phyloP scores from a whole-genome alignment of 2,329 filamentous ascomycete species.

The Capronia americana region DNA sequence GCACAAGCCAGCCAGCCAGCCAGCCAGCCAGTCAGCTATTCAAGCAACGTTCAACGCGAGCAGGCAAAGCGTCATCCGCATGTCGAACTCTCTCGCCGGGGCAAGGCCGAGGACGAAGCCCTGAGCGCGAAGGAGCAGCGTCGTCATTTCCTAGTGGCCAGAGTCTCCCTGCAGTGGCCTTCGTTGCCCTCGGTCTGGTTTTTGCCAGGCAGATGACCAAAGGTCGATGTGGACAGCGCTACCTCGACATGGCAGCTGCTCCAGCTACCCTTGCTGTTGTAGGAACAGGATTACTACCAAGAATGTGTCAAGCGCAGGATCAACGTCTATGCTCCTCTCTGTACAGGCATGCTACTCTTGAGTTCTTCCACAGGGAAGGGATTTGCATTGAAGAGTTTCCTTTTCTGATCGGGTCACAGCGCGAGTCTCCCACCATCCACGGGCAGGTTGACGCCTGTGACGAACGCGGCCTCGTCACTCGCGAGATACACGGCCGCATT shows the following conservation, averaged over 20 bases:
- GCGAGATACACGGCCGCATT: slow-evolving; percentile 73
- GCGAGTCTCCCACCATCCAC: slow-evolving; percentile 46
- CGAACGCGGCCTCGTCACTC: slow-evolving; percentile 73
- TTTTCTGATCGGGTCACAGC: slow-evolving; percentile 1
- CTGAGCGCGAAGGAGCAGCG: not conserved
- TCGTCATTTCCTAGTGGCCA: not conserved
- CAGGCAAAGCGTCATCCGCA: not conserved
- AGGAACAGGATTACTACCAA: not conserved
- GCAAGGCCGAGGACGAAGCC: slow-evolving; percentile 21
- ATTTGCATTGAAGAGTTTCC: not conserved
- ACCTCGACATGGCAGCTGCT: not conserved
- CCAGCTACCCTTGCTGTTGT: not conserved
- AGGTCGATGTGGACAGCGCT: not conserved
- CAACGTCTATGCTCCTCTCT: not conserved
- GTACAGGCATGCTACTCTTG: slow-evolving; percentile 4
- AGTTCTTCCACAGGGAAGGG: not conserved
- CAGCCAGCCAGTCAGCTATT: too few species aligned
- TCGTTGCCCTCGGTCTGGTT: not conserved
- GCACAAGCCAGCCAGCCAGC: too few species aligned
- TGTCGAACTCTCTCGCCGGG: not conserved
- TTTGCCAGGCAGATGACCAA: not conserved
- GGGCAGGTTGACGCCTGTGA: slow-evolving; percentile 57
- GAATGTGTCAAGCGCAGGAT: not conserved
- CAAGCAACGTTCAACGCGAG: too few species aligned
- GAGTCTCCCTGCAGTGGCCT: not conserved